Base-by-base conservation (phyloP, 2,329 filamentous ascomycete species). In the Lachnellula arida region DNA sequence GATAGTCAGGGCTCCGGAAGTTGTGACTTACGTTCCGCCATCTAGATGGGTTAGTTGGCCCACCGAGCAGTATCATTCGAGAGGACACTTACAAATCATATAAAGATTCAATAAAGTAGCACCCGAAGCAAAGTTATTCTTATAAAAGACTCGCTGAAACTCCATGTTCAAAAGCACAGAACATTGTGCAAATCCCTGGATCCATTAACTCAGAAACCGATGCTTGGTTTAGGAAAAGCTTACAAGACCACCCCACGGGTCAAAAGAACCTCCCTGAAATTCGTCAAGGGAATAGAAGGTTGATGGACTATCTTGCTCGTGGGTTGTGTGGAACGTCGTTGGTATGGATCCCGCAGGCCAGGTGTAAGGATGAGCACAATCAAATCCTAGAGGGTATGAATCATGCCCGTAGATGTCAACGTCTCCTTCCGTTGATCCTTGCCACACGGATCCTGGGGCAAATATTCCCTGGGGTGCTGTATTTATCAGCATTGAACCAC, bases 121-220 rank as follows among this genome's bases (percentile, higher is more conserved):
- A 0, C 84, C 85, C 15, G 85, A 81, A 39, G 82, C 82, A 51
- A 85, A 81, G 51, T 84, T 77, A 62, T 91, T 89, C 76, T 92
- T 93, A 71, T 91, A 89, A 67, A 91, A 90, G 0, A 94, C 85
- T 15, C 88, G 76, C 58, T 88, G 83, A 59, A 90, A 91, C 62
- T 91, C 86, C n/a, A 85, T 75, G 59, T 88, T 87, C 4, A 89
- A 73, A 3, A 92, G 76, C 2, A 76, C 73, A 4, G 80, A 75
- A 63, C 90, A 94, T 55, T 84, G 75, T 2, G 81, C 83, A 49
- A 88, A 89, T 0, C 88, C 87, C 63, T 65, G 46, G 2, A 5
- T 12, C 43, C 15, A 32, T 61, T 52, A 61, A 52, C 17, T 40
- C 44, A 17, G n/a, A 12, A 23, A 7, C 15, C 17, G n/a, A 46